Evolutionary conservation across 257 asterid species (phyloP).

Genomic region (Gentiana straminea): DNA sequence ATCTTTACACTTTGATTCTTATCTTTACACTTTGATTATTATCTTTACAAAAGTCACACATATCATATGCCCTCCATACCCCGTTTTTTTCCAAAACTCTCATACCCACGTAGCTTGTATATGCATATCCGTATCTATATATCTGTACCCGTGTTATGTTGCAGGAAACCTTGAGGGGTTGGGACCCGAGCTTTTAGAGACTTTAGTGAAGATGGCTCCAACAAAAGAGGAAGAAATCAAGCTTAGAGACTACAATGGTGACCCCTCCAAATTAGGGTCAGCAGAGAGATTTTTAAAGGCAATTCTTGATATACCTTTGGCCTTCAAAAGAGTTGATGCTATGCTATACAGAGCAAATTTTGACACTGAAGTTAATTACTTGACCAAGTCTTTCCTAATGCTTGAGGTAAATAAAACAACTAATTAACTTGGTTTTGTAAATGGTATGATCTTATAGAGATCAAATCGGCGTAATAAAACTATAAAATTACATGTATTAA

Average conservation of each 20-base stretch:
- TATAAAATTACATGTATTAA: too few species aligned
- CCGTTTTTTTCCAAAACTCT: not conserved
- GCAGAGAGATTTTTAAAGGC: constrained; percentile 91
- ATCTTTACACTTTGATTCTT: too few species aligned
- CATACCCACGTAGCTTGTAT: not conserved
- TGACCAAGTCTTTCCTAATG: constrained; percentile 67
- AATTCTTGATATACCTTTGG: constrained; percentile 77
- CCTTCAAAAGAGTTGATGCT: constrained; percentile 87
- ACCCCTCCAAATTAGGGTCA: constrained; percentile 60
- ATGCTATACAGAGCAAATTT: constrained; percentile 95
- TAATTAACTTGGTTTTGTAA: constrained; percentile 1
- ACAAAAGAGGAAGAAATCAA: constrained; percentile 97
- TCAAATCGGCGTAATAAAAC: too few species aligned
- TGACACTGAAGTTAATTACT: constrained; percentile 68
- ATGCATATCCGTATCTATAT: not conserved
- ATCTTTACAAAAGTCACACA: too few species aligned
- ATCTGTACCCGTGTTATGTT: constrained; percentile 3
- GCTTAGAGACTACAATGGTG: constrained; percentile 62
- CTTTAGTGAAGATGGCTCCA: constrained; percentile 96
- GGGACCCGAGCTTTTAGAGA: constrained; percentile 91
- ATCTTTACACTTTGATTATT: too few species aligned
- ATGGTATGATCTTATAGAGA: too few species aligned
- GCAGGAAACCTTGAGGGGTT: constrained; percentile 87
- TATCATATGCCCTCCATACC: not conserved
- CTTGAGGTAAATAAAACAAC: constrained; percentile 53